Conservation (phyloP, 2,329 filamentous ascomycete genomes). For the Lecanicillium sp. region DNA sequence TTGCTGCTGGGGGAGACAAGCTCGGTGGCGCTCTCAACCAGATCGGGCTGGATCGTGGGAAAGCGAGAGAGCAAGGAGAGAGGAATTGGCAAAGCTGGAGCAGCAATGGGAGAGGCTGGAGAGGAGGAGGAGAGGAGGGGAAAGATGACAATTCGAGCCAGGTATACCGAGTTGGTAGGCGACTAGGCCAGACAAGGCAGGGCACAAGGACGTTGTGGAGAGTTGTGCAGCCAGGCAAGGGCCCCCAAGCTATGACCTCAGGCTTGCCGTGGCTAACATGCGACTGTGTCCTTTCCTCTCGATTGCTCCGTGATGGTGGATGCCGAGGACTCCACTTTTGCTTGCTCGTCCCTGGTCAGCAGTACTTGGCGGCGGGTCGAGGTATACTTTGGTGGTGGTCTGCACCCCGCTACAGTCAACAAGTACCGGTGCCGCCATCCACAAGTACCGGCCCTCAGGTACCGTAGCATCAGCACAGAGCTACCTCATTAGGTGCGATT, state of each 20-base stretch:
- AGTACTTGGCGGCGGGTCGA: conserved; percentile 1
- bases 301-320: conserved; percentile 24
- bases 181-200: neutral
- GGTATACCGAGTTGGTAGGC: conserved; percentile 6
- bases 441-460: neutral
- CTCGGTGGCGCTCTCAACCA: too few relatives aligned
- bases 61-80: too few relatives aligned
- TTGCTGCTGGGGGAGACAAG: neutral
- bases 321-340: conserved; percentile 10
- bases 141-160: neutral
- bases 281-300: conserved; percentile 35
- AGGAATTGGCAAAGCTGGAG: too few relatives aligned
- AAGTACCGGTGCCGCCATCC: neutral
- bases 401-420: too few relatives aligned
- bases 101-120: conserved; percentile 7
- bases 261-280: conserved; percentile 9
- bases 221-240: too few relatives aligned
- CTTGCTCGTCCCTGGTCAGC: conserved; percentile 5
- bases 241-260: conserved; percentile 19
- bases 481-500: too few relatives aligned
- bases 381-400: too few relatives aligned
- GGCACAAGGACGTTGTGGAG: too few relatives aligned
- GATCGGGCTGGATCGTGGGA: too few relatives aligned
- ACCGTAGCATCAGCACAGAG: too few relatives aligned
- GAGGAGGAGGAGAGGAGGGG: conserved; percentile 1